Percentiles rank a stretch among this genome's conserved stretches.
These are phyloP conservation scores for Musa beccarii DNA, from an alignment of 176 grass and related monocot genomes.

Conservation along the genomic window DNA sequence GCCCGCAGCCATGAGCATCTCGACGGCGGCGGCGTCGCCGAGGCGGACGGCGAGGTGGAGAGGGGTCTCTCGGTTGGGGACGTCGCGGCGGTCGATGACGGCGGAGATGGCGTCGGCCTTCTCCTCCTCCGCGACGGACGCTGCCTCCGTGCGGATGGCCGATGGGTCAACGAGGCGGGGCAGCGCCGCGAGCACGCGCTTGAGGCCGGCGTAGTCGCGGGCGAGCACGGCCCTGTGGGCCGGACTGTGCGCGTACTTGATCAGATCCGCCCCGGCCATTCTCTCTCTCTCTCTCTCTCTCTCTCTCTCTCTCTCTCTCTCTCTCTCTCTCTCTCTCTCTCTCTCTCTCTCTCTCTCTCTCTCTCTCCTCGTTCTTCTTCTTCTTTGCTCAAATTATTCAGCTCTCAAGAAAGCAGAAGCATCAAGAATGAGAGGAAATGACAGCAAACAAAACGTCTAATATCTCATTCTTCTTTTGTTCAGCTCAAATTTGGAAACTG, in stretches of 20 bases:
- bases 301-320: too few relatives aligned
- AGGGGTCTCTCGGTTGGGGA: slow-evolving; percentile 3
- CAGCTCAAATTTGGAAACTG: too few relatives aligned
- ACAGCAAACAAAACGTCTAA: too few relatives aligned
- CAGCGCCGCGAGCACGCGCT: not conserved
- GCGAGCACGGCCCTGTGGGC: slow-evolving; percentile 1
- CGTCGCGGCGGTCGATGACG: slow-evolving; percentile 13
- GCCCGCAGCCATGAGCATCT: slow-evolving; percentile 4
- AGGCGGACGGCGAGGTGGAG: slow-evolving; percentile 14
- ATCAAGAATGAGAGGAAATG: not conserved
- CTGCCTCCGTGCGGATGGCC: not conserved
- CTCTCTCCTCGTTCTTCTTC: not conserved
- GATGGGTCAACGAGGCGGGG: slow-evolving; percentile 2
- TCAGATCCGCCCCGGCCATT: not conserved
- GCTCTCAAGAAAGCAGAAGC: not conserved
- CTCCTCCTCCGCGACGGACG: not conserved
- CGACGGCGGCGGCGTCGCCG: not conserved
- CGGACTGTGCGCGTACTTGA: slow-evolving; percentile 15
- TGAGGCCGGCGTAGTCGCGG: not conserved
- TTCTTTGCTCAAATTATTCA: not conserved
- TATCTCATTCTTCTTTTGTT: too few relatives aligned
- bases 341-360: too few relatives aligned
- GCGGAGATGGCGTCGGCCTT: slow-evolving; percentile 5
- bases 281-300: too few relatives aligned
- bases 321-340: too few relatives aligned